Conservation (phyloP, 1,284 basidiomycete genomes). For the Porodaedalea pini region DNA sequence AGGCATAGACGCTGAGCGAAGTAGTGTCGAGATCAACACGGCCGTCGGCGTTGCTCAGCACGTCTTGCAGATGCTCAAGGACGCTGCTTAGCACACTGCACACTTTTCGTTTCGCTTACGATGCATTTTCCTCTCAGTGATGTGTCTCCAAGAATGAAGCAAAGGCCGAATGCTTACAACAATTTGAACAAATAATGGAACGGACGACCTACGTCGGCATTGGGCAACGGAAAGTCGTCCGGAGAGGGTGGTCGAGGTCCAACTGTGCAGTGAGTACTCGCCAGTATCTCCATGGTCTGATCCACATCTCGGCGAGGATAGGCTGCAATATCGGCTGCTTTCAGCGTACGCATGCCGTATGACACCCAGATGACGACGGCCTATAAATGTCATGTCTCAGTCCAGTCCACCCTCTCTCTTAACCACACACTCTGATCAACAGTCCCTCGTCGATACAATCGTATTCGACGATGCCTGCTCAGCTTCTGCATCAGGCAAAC, state of each 20-base stretch:
- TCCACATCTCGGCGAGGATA: slow-evolving; percentile 13
- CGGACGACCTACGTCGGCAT: background rate
- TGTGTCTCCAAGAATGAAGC: no score
- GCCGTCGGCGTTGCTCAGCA: no score
- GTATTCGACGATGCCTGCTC: slow-evolving; percentile 48
- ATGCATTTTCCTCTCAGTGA: no score
- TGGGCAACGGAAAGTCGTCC: background rate
- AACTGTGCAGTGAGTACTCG: background rate
- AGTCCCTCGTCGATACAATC: background rate
- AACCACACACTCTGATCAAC: background rate
- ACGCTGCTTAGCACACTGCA: no score
- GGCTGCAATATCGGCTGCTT: background rate
- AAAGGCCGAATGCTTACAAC: no score
- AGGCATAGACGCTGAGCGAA: no score
- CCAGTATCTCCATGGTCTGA: background rate
- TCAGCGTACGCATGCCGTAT: background rate
- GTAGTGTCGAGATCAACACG: no score
- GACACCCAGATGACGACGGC: background rate
- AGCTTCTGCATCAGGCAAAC: slow-evolving; percentile 52
- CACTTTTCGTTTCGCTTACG: no score
- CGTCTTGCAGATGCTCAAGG: no score
- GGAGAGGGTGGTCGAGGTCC: slow-evolving; percentile 6
- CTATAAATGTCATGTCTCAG: slow-evolving; percentile 7
- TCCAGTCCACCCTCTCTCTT: background rate
- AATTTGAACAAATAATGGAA: background rate